Evolutionary conservation across 371 early-diverging fungal species (phyloP), one percentile per base, ranked within the genome.

Genomic region (Rhizopus delemar): DNA sequence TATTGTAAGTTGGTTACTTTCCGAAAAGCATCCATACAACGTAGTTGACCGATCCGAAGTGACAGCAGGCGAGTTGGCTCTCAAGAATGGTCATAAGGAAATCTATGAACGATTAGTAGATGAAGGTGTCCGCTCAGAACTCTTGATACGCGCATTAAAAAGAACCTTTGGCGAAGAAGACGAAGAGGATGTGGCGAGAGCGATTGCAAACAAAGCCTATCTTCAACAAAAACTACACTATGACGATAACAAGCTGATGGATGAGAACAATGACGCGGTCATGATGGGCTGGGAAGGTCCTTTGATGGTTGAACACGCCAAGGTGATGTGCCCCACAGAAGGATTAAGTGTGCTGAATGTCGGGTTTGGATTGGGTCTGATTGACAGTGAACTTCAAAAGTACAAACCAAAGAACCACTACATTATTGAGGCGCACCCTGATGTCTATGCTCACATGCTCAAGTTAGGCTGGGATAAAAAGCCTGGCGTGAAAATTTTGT

Each of bases 201-300:
- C 36, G 3, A 62, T 67, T 49, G 85, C 92, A 33, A 95, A 94
- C 62, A 80, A 85, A 59, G 90, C 86, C 7, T 97, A 92, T 65
- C 73, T 97, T 41, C 63, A 81, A 16, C 84, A 88, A 65, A 86
- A 88, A 5, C 76, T 93, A 5, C 86, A 84, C 49, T 93, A 91
- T 62, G 89, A 91, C 51, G 90, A 87, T 39, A 84, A 83, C 39
- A 82, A 86, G 41, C 62, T 95, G 38, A 69, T 96, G 66, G 98
- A 96, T 64, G 87, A 80, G 11, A 90, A 95, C 43, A 80, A 86
- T 36, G 93, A 97, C 74, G 97, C 90, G 32, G 96, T 97, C 8
- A 96, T 96, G 97, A 97, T 97, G 98, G 93, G 90, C 43, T 94
- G 98, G 98, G 98, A 98, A 68, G 77, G 82, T 0, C 95, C 95